Percentiles rank a stretch among this genome's conserved stretches.
These are phyloP conservation scores for Kuraishia hungarica DNA, from an alignment of 805 yeast genomes.

Conservation along the genomic window DNA sequence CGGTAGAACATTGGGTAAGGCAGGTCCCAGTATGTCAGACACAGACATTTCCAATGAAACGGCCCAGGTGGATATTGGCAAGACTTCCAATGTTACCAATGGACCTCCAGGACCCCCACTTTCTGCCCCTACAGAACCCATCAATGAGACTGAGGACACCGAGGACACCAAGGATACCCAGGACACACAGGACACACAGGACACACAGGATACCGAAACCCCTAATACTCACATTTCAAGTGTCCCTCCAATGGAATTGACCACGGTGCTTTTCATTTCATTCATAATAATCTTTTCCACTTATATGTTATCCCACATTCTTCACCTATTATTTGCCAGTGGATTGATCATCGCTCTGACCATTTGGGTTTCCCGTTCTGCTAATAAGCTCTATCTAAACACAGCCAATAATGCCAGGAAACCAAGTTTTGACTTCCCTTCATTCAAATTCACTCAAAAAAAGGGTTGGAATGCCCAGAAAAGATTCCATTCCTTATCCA, in stretches of 20 bases:
- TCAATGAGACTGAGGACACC: too few relatives aligned
- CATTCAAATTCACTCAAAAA: not conserved
- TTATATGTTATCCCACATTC: not conserved
- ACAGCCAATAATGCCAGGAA: not conserved
- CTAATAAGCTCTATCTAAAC: not conserved
- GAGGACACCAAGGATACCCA: too few relatives aligned
- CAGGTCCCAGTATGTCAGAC: not conserved
- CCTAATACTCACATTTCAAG: not conserved
- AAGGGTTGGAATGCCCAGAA: not conserved
- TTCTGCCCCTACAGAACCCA: too few relatives aligned
- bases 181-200: too few relatives aligned
- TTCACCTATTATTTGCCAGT: not conserved
- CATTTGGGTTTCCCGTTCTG: not conserved
- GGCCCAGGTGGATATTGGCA: too few relatives aligned
- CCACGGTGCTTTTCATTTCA: not conserved
- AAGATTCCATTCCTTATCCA: not conserved
- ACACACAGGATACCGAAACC: too few relatives aligned
- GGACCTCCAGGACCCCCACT: too few relatives aligned
- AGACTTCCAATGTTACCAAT: too few relatives aligned
- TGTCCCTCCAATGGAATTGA: not conserved
- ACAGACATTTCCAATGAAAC: too few relatives aligned
- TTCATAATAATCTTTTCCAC: not conserved
- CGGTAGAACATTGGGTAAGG: not conserved
- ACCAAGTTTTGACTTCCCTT: not conserved
- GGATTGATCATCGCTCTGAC: not conserved